These are phyloP conservation scores for Trichoderma hamatum DNA, from an alignment of 2,329 filamentous ascomycete genomes.

Conservation along the genomic window DNA sequence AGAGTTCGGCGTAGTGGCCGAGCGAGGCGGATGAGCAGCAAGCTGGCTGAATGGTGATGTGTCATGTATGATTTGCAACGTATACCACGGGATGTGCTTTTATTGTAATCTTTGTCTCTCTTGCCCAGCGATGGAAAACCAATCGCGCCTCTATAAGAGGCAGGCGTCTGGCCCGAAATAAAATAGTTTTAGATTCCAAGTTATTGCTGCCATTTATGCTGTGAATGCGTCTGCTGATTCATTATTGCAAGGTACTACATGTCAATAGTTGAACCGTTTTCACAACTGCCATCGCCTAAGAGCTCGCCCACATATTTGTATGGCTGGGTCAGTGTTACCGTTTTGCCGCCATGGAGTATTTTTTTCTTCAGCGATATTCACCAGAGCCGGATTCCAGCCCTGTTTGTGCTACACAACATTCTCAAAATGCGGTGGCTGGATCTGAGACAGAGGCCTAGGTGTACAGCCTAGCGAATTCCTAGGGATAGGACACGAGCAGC, in stretches of 20 bases:
- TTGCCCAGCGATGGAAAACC: neutral
- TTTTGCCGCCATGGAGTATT: neutral
- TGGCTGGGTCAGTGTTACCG: neutral
- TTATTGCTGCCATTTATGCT: neutral
- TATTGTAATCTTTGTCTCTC: neutral
- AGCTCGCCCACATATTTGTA: no score
- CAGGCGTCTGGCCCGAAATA: neutral
- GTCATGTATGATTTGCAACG: constrained; percentile 7
- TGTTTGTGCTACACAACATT: neutral
- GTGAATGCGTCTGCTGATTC: neutral
- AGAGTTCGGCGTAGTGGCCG: constrained; percentile 42
- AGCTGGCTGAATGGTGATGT: constrained; percentile 31
- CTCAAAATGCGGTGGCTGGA: neutral
- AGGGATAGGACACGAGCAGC: neutral
- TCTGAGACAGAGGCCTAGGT: neutral
- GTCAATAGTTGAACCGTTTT: neutral
- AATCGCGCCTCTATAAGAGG: neutral
- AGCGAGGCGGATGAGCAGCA: constrained; percentile 41
- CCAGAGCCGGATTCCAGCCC: neutral
- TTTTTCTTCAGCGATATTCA: neutral
- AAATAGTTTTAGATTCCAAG: neutral
- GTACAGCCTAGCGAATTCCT: neutral
- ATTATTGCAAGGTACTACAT: neutral
- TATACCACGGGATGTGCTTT: neutral
- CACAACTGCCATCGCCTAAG: neutral